Evolutionary conservation across 768 basidiomycete genomes (phyloP).

Genomic region (Rhizopogon vesiculosus): DNA sequence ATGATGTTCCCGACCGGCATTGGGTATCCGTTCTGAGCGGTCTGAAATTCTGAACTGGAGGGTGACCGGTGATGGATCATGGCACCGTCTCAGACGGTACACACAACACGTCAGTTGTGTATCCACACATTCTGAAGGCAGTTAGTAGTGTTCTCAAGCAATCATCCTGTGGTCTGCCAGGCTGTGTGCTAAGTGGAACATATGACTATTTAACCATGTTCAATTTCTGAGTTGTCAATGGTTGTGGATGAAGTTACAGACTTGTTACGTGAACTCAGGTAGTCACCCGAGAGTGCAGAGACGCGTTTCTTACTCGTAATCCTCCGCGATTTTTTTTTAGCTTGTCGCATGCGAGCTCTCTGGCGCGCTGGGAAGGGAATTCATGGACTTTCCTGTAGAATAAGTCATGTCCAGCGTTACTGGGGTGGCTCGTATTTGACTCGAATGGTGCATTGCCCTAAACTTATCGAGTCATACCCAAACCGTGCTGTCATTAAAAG

Average conservation of each 20-base stretch:
- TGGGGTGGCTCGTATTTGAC: constrained; percentile 12
- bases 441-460: constrained; percentile 9
- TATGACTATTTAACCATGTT: too few relatives aligned
- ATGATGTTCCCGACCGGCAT: constrained; percentile 68
- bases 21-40: constrained; percentile 29
- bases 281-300: constrained; percentile 11
- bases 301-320: constrained; percentile 4
- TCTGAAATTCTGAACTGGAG: too few relatives aligned
- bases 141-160: background rate
- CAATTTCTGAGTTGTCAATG: background rate
- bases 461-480: constrained; percentile 22
- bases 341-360: constrained; percentile 21
- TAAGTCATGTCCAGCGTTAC: constrained; percentile 9
- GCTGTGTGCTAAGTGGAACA: background rate
- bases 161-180: too few relatives aligned
- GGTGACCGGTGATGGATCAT: too few relatives aligned
- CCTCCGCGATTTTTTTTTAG: constrained; percentile 1
- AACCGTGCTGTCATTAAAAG: constrained; percentile 13
- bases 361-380: constrained; percentile 21
- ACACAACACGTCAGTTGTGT: background rate
- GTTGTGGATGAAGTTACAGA: background rate
- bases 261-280: constrained; percentile 7
- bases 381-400: constrained; percentile 14
- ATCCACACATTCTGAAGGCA: background rate
- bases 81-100: background rate